Conservation (phyloP, 805 yeast species). For the Ogataea pignaliae region DNA sequence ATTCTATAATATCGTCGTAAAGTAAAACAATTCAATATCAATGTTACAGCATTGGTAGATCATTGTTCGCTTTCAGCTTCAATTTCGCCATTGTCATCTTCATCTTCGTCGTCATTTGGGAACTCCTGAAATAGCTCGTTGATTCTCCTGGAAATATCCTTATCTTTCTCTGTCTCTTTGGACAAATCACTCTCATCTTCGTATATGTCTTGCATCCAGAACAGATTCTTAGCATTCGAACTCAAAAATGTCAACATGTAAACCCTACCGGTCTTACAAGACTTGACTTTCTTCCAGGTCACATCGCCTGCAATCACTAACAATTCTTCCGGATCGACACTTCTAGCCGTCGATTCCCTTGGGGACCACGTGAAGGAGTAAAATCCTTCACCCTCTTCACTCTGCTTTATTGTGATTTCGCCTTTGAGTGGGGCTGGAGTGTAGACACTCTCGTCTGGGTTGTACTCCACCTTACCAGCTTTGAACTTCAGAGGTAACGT, state of each 20-base stretch:
- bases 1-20: too few species aligned
- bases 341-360: conserved; percentile 42
- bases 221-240: conserved; percentile 40
- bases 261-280: conserved; percentile 76
- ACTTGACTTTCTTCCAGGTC: conserved; percentile 62
- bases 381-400: conserved; percentile 68
- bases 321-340: conserved; percentile 52
- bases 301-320: conserved; percentile 84
- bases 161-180: conserved; percentile 57
- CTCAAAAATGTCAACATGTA: conserved; percentile 35
- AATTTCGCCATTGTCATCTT: too few species aligned
- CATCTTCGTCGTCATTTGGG: conserved; percentile 8
- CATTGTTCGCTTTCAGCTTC: too few species aligned
- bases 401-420: conserved; percentile 51
- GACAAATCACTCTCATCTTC: conserved; percentile 59
- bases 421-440: conserved; percentile 75
- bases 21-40: too few species aligned
- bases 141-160: conserved; percentile 42
- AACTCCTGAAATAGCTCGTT: conserved; percentile 42
- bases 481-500: conserved; percentile 45
- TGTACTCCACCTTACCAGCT: conserved; percentile 72
- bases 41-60: too few species aligned
- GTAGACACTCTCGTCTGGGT: conserved; percentile 57
- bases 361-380: conserved; percentile 73
- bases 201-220: conserved; percentile 73